Base-by-base conservation (phyloP, 1,284 basidiomycete genomes). In the Trametes hirsuta region DNA sequence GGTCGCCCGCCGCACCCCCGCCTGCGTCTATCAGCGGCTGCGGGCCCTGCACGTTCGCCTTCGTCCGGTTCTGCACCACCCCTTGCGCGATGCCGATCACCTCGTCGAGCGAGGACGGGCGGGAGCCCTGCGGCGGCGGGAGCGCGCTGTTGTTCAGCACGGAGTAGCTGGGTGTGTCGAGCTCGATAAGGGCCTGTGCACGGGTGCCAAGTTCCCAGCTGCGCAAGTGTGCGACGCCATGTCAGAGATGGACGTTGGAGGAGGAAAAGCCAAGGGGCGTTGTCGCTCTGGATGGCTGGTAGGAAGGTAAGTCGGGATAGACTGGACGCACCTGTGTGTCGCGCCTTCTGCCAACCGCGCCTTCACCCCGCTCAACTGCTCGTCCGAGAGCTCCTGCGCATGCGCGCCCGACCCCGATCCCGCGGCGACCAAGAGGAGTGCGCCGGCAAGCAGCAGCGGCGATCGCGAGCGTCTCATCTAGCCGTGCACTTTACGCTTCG, bases 171-270 rank as follows among this genome's bases (percentile, higher is more conserved):
- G 88, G 84, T 35, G 86, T 83, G 66, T 87, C 81, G 62, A 84
- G 79, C 71, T 93, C 90, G 51, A 90, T 77, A 52, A 93, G 80
- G 0, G 92, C 85, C 73, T 94, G 79, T 4, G 87, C 77, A 47
- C 85, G 81, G 1, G 91, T 90, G n/a, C 93, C 93, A 47, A 92
- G 80, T 71, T 94, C 92, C 93, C 93, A 94, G 68, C 90, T 92
- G 47, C 42, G 18, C 39, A 15, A 22, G 12, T 10, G 39, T 40
- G 3, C 8, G 10, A 21, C 18, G 8, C 2, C 25, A 39, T 10
- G 25, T 25, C 18, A 24, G 25, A 24, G 14, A 15, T 21, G 22
- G 12, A 21, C 8, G 10, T n/a, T n/a, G 14, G 18, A 21, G 34
- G n/a, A 21, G 4, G 15, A 18, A 18, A 18, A 18, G 18, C 18